A percentile compares a stretch with the other conserved stretches of the same genome.
phyloP scores from a whole-genome alignment of 768 basidiomycete genomes.

The Tulasnella calospora region DNA sequence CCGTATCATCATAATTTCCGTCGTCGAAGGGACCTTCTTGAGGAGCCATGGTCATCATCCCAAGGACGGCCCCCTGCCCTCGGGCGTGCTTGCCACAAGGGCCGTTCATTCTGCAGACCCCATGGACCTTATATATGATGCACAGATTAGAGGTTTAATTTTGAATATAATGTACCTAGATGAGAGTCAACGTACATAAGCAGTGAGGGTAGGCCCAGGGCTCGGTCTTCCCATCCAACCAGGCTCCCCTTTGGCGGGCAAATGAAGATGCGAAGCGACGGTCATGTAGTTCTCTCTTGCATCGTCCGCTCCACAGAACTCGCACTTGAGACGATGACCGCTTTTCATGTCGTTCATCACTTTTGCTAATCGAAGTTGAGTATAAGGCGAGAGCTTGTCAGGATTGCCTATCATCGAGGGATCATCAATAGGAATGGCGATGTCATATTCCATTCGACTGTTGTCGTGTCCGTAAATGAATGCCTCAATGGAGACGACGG shows the following conservation, averaged over 20 bases:
- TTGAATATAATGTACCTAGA: not conserved
- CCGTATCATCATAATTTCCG: not conserved
- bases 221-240: conserved; percentile 9
- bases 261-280: conserved; percentile 3
- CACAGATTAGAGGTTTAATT: no score
- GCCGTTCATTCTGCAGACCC: not conserved
- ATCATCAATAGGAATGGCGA: conserved; percentile 6
- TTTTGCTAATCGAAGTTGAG: not conserved
- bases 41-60: not conserved
- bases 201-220: not conserved
- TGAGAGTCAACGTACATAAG: not conserved
- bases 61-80: not conserved
- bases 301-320: not conserved
- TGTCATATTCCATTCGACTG: conserved; percentile 6
- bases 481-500: not conserved
- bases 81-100: not conserved
- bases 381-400: not conserved
- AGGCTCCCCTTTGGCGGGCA: conserved; percentile 8
- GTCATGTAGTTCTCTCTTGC: conserved; percentile 11
- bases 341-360: not conserved
- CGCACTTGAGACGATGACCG: not conserved
- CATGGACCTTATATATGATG: not conserved
- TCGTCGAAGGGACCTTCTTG: not conserved
- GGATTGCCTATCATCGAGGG: not conserved
- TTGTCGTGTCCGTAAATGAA: not conserved